A percentile compares a stretch with the other conserved stretches of the same genome.
Evolutionary conservation across 176 grass and related monocot genomes (phyloP).

Genomic region (Bonia amplexicaulis): DNA sequence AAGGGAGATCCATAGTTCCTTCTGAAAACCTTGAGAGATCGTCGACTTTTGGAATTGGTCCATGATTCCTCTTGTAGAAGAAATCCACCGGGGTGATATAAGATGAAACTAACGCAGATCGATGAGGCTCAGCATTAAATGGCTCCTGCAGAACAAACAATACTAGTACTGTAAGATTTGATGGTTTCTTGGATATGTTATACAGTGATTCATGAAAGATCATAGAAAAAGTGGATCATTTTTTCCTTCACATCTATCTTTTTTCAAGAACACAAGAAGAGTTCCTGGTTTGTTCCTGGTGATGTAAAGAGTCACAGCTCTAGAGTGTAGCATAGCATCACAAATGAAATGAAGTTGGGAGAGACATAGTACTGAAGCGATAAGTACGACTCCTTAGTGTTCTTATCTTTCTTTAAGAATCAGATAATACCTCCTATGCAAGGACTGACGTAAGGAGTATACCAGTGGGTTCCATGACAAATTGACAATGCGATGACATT

Average conservation of each 20-base stretch:
- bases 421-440: not conserved
- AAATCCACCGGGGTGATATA: constrained; percentile 92
- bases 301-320: not conserved
- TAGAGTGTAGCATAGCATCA: not conserved
- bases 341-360: not conserved
- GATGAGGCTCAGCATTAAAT: constrained; percentile 93
- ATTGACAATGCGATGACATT: not conserved
- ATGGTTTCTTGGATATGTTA: not conserved
- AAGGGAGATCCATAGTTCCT: not conserved
- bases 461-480: not conserved
- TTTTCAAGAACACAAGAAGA: not conserved
- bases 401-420: not conserved
- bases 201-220: not conserved
- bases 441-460: not conserved
- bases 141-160: constrained; percentile 65
- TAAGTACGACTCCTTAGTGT: not conserved
- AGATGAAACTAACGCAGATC: constrained; percentile 53
- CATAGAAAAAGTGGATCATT: not conserved
- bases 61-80: constrained; percentile 99
- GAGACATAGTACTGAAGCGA: not conserved
- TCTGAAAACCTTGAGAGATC: constrained; percentile 60
- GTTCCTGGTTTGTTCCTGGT: not conserved
- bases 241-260: not conserved
- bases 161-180: not conserved
- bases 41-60: constrained; percentile 80